Evolutionary conservation across 192 early-diverging fungal species (phyloP), one percentile per base, ranked within the genome.

Genomic region (Jimgerdemannia lactiflua): DNA sequence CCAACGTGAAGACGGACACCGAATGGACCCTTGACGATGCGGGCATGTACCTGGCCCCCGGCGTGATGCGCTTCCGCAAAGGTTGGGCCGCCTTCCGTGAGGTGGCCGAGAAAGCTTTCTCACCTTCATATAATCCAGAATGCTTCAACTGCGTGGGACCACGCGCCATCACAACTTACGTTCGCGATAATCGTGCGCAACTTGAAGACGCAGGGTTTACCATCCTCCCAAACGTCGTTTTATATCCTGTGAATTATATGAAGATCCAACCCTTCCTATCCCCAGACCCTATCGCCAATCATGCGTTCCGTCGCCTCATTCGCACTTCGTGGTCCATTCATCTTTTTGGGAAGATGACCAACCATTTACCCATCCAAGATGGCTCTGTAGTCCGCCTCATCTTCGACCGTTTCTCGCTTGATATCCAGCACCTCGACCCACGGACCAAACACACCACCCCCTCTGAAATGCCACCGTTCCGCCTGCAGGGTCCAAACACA

Each of bases 81-180:
- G 88, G 86, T 1, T 79, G 88, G 76, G 77, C 84, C 11, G 79
- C 86, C 75, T 86, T 89, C 78, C 73, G 84, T 63, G 85, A 89
- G 20, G 85, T 88, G 64, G 84, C 83, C 8, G 88, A 89, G 29
- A 68, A 66, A 20, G 77, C 84, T 39, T 88, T 89, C 39, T 84
- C 85, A 3, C 73, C 84, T 4, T 81, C 82, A 42, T 89, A 88
- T 72, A 75, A 86, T 59, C 79, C 85, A 8, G 71, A 77, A 54
- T 89, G 88, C 67, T 89, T 89, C 77, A 89, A 88, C 64, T 89
- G 88, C 44, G 80, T 83, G n/a, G 88, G 88, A 3, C 86, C 86
- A 39, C 86, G 83, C 43, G 86, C 85, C 2, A 85, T 89, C 39
- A 88, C 88, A n/a, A 78, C 73, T 0, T 89, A 89, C 77, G 88